Evolutionary conservation across 2,329 filamentous ascomycete genomes (phyloP), one percentile per base, ranked within the genome.

Genomic region (Aspergillus sclerotialis): DNA sequence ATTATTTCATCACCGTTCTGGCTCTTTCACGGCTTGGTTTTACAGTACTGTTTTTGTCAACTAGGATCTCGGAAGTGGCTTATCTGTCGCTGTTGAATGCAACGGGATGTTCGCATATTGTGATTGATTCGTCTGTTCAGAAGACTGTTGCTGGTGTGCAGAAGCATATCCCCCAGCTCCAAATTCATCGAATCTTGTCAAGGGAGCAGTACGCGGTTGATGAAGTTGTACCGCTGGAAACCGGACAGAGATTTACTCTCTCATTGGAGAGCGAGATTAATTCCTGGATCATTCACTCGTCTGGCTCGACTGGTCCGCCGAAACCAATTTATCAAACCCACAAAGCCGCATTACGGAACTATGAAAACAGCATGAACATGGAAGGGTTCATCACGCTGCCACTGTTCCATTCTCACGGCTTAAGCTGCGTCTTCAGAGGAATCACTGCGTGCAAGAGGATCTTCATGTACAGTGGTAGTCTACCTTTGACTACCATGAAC

Each of bases 241-340:
- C n/a, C n/a, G n/a, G 44, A 52, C 36, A 50, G 45, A 6, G 47
- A 47, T 19, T 33, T 53, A 10, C 33, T 43, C 13, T 42, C 46
- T 8, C 40, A 38, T 44, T 61, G 10, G 50, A 61, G 14, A 37
- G 45, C 2, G 31, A 33, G 4, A 38, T 38, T 3, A 55, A 55
- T 36, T 52, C 56, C 32, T 52, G 43, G 12, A 70, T 67, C 31
- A 61, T 73, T n/a, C 68, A 72, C 43, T 70, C 67, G 2, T 67
- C 63, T 12, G 76, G 78, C 6, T 76, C 72, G 0, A 80, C 78
- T 0, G 76, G 77, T 0, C 60, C 80, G 0, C 78, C 78, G 0
- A 81, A 81, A 40, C 76, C 77, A 0, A 79, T 82, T 29, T 76
- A 68, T 38, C 70, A 76, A 31, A 74, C 69, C 1, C 73, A 82